A percentile compares a stretch with the other conserved stretches of the same genome.
Conservation (phyloP, 306 rosid species). For the Comarum palustre region DNA sequence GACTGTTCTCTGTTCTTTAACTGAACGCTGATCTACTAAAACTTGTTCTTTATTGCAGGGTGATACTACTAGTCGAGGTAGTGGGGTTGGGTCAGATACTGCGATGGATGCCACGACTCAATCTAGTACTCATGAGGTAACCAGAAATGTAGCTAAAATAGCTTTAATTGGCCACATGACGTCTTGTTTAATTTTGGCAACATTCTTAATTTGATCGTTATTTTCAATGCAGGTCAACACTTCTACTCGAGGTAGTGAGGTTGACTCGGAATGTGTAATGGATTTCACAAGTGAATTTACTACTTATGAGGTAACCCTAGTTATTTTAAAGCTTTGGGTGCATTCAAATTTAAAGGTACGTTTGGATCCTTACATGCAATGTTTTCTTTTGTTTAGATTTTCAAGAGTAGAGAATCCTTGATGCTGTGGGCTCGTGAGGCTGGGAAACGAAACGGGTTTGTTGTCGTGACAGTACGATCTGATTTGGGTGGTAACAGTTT, state of each 20-base stretch:
- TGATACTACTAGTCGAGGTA: slow-evolving; percentile 18
- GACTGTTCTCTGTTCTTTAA: neutral
- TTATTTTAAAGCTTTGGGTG: neutral
- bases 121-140: slow-evolving; percentile 25
- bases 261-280: slow-evolving; percentile 23
- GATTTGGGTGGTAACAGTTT: slow-evolving; percentile 27
- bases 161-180: no score
- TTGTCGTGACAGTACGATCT: slow-evolving; percentile 24
- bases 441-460: slow-evolving; percentile 34
- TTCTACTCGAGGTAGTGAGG: slow-evolving; percentile 18
- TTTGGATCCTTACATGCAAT: slow-evolving; percentile 1
- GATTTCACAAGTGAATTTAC: slow-evolving; percentile 33
- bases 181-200: neutral
- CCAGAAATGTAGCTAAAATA: neutral
- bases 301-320: slow-evolving; percentile 21
- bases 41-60: slow-evolving; percentile 24
- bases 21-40: neutral
- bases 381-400: slow-evolving; percentile 12
- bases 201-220: neutral
- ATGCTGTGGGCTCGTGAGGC: slow-evolving; percentile 27
- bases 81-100: slow-evolving; percentile 18
- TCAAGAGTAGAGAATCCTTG: slow-evolving; percentile 31
- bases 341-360: neutral
- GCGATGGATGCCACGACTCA: slow-evolving; percentile 22
- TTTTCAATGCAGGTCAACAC: slow-evolving; percentile 22